Conservation (phyloP, 2,329 filamentous ascomycete genomes). For the Ceratocystiopsis sp. region DNA sequence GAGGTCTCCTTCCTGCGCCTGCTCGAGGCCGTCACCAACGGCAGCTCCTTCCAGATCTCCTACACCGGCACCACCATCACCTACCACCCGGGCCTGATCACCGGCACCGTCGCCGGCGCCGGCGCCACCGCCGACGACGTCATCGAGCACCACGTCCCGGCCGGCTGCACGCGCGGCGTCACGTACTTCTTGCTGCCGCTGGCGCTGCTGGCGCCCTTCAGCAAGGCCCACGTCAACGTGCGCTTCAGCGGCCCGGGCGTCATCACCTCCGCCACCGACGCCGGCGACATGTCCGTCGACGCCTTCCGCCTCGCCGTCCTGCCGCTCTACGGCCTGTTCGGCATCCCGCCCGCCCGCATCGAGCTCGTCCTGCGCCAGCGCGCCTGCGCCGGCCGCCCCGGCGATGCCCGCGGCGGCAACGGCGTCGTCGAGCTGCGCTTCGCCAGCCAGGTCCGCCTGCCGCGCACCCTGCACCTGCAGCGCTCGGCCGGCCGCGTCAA, state of each 20-base stretch:
- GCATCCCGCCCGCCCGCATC: slow-evolving; percentile 61
- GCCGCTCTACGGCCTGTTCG: slow-evolving; percentile 78
- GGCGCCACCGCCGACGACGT: slow-evolving; percentile 52
- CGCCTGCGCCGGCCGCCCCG: slow-evolving; percentile 59
- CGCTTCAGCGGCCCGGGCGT: slow-evolving; percentile 81
- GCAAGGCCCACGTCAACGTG: slow-evolving; percentile 80
- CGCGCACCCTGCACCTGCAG: slow-evolving; percentile 80
- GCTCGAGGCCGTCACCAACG: slow-evolving; percentile 88
- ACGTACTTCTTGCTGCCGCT: slow-evolving; percentile 86
- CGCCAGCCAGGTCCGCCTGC: slow-evolving; percentile 79
- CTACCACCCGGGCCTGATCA: slow-evolving; percentile 84
- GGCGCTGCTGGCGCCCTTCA: slow-evolving; percentile 81
- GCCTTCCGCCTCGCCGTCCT: slow-evolving; percentile 85
- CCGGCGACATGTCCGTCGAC: slow-evolving; percentile 79
- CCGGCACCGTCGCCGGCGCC: slow-evolving; percentile 60
- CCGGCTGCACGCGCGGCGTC: slow-evolving; percentile 60
- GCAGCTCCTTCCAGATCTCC: slow-evolving; percentile 84
- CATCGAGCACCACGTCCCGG: slow-evolving; percentile 64
- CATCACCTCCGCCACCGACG: slow-evolving; percentile 71
- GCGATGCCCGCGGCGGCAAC: slow-evolving; percentile 61
- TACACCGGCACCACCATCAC: slow-evolving; percentile 89
- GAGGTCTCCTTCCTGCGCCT: slow-evolving; percentile 93
- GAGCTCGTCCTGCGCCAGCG: slow-evolving; percentile 69
- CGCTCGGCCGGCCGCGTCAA: slow-evolving; percentile 72
- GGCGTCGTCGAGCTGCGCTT: slow-evolving; percentile 90